Conservation (phyloP, 805 yeast species). For the Wickerhamomyces xylosicus region DNA sequence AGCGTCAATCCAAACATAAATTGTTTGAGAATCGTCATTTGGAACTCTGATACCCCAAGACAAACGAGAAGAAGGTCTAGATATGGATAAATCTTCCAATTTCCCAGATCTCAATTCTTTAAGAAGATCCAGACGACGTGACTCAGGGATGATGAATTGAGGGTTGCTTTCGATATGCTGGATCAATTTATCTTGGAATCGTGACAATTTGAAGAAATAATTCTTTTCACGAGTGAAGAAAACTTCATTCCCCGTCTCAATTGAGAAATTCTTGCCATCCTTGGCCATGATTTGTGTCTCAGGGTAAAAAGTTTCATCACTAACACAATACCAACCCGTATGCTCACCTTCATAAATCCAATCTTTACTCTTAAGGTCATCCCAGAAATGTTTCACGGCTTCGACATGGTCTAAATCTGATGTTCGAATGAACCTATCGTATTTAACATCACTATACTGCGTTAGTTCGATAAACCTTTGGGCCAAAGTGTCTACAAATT, state of each 20-base stretch:
- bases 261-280: slow-evolving; percentile 31
- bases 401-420: slow-evolving; percentile 72
- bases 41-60: slow-evolving; percentile 93
- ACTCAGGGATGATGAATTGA: slow-evolving; percentile 54
- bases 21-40: slow-evolving; percentile 59
- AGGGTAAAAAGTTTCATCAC: slow-evolving; percentile 92
- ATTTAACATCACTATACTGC: slow-evolving; percentile 39
- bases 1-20: slow-evolving; percentile 98
- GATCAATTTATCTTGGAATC: slow-evolving; percentile 46
- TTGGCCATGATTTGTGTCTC: slow-evolving; percentile 49
- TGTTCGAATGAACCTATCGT: slow-evolving; percentile 79
- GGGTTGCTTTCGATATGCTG: slow-evolving; percentile 37
- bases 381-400: slow-evolving; percentile 68
- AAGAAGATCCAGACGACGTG: slow-evolving; percentile 43
- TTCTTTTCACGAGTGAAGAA: slow-evolving; percentile 69
- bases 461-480: slow-evolving; percentile 58
- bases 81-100: slow-evolving; percentile 69
- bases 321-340: slow-evolving; percentile 88
- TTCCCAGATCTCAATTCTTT: slow-evolving; percentile 40
- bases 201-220: slow-evolving; percentile 71
- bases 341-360: slow-evolving; percentile 76
- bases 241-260: slow-evolving; percentile 73
- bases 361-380: slow-evolving; percentile 42
- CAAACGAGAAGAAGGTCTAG: slow-evolving; percentile 70
- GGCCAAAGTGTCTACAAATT: slow-evolving; percentile 64